Evolutionary conservation across 306 rosid species (phyloP), one percentile per base, ranked within the genome.

Genomic region (Fagus crenata): DNA sequence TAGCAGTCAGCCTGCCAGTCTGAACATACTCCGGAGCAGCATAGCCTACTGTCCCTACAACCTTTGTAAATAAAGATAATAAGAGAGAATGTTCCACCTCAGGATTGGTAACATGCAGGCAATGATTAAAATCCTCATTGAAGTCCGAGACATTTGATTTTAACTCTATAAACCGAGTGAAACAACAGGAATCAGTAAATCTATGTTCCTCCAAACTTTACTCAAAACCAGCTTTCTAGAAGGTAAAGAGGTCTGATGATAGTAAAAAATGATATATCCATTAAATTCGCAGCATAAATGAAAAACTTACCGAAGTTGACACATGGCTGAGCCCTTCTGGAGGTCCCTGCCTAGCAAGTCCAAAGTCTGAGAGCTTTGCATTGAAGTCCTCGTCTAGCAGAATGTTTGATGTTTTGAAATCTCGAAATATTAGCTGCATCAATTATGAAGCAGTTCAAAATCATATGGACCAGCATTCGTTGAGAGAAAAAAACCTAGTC

Each of bases 281-380:
- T 67, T 33, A 67, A 80, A 17, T 17, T 75, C 53, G 72, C 54
- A 46, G 36, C 67, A 17, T 77, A 61, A 73, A 77, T 54, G 60
- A 31, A 68, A 69, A 41, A 76, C 97, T 86, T 92, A 95, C 99
- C 8, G 93, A 36, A 49, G 99, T 95, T 78, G 96, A 95, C 80
- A 95, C 89, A 67, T 95, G 95, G 77, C 97, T 88, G 71, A 78
- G 85, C 71, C 99, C 99, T 78, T 87, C 90, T 0, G 87, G 67
- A 71, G 99, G 99, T 81, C 99, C 99, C 84, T 91, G 99, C 81
- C 97, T 86, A 14, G 99, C 99, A n/a, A 95, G 89, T 81, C 99
- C 99, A 73, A 95, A 95, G 87, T 95, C 99, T 7, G 99, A 95
- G 84, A 95, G 99, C 85, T 95, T 95, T 12, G 97, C 99, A 85